A percentile compares a stretch with the other conserved stretches of the same genome.
Evolutionary conservation across 257 asterid genomes (phyloP).

Genomic region (Knoxia roxburghii): DNA sequence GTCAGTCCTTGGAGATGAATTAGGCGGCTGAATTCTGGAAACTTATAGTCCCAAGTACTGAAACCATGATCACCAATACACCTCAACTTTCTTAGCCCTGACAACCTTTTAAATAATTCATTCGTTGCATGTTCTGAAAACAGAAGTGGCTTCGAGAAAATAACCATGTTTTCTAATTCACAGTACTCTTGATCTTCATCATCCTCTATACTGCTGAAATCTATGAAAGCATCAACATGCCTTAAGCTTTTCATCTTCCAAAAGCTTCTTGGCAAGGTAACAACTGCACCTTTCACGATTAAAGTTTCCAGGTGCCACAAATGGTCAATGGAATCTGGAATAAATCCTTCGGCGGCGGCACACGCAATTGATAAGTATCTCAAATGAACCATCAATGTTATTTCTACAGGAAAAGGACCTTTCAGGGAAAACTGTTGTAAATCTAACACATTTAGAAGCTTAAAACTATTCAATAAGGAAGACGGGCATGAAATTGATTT

Average conservation of each 20-base stretch:
- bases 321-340: conserved; percentile 4
- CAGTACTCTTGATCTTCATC: neutral
- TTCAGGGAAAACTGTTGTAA: neutral
- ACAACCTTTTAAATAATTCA: conserved; percentile 6
- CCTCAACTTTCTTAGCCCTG: conserved; percentile 10
- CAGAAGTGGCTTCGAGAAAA: neutral
- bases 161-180: neutral
- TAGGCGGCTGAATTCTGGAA: conserved; percentile 11
- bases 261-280: conserved; percentile 5
- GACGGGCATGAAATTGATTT: neutral
- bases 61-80: neutral
- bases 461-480: neutral
- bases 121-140: neutral
- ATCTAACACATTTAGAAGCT: conserved; percentile 18
- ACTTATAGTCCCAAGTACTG: neutral
- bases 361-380: conserved; percentile 8
- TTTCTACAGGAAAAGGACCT: neutral
- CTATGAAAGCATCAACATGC: conserved; percentile 4
- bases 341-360: too few relatives aligned
- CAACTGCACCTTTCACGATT: neutral
- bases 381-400: conserved; percentile 4
- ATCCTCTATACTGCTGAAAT: neutral
- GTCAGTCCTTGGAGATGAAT: neutral
- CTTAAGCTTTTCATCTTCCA: conserved; percentile 8
- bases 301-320: conserved; percentile 6